Percentiles rank a stretch among this genome's conserved stretches.
Evolutionary conservation across 2,329 filamentous ascomycete species (phyloP).

Genomic region (Sclerotinia trifoliorum): DNA sequence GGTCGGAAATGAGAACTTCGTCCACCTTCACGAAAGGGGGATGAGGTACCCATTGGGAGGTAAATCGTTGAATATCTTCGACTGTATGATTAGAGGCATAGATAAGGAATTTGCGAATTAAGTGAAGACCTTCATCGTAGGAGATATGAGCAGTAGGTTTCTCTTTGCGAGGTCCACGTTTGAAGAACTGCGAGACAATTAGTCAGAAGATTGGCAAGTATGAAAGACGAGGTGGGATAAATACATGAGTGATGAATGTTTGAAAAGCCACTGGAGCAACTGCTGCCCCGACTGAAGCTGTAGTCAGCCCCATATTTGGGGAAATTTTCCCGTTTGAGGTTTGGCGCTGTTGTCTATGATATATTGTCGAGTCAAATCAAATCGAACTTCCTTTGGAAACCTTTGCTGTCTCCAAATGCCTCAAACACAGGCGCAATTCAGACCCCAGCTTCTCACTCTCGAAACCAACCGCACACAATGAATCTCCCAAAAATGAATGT

Average conservation of each 20-base stretch:
- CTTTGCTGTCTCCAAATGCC: background rate
- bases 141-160: constrained; percentile 89
- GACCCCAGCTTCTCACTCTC: background rate
- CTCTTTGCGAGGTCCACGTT: constrained; percentile 69
- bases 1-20: constrained; percentile 60
- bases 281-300: constrained; percentile 75
- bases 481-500: background rate
- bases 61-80: constrained; percentile 91
- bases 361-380: background rate
- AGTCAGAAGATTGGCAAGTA: constrained; percentile 12
- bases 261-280: constrained; percentile 85
- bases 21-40: constrained; percentile 85
- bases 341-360: background rate
- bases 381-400: background rate
- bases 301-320: constrained; percentile 57
- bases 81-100: constrained; percentile 88
- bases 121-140: constrained; percentile 87
- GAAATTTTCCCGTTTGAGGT: background rate
- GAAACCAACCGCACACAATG: background rate
- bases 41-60: constrained; percentile 84
- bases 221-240: constrained; percentile 38
- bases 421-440: background rate
- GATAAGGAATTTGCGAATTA: constrained; percentile 81
- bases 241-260: constrained; percentile 84
- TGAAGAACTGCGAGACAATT: constrained; percentile 64